Percentiles rank a stretch among this genome's conserved stretches.
phyloP scores from a whole-genome alignment of 2,329 filamentous ascomycete species.

The Pyrenochaeta sp. region DNA sequence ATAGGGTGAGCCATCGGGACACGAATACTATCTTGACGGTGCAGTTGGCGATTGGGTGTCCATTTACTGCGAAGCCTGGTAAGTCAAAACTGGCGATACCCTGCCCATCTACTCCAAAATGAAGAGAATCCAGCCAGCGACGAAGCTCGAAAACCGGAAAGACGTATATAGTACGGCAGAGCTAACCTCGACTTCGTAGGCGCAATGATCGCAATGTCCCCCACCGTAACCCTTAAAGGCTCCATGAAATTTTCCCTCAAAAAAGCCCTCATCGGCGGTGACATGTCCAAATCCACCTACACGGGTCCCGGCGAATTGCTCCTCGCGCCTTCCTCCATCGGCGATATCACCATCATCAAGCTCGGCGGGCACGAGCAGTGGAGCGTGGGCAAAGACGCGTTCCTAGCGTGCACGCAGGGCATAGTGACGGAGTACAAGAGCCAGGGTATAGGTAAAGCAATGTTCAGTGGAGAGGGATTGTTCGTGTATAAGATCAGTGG shows the following conservation, averaged over 20 bases:
- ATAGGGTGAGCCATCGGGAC: constrained; percentile 90
- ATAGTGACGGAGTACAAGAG: constrained; percentile 86
- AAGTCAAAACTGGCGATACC: constrained; percentile 6
- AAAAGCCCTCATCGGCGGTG: constrained; percentile 84
- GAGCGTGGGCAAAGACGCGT: constrained; percentile 87
- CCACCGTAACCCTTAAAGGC: constrained; percentile 84
- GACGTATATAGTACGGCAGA: neutral
- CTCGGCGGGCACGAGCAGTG: constrained; percentile 77
- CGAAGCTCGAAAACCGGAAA: neutral
- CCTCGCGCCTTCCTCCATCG: constrained; percentile 79
- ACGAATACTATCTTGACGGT: constrained; percentile 89
- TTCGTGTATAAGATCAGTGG: constrained; percentile 90
- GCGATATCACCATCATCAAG: constrained; percentile 84
- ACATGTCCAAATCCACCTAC: constrained; percentile 79
- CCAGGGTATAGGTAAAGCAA: constrained; percentile 85
- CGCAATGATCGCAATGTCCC: constrained; percentile 94
- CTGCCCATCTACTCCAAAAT: neutral
- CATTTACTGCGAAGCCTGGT: constrained; percentile 81
- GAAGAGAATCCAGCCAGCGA: neutral
- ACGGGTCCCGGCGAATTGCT: constrained; percentile 92
- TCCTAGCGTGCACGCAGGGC: constrained; percentile 85
- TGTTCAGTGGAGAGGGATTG: constrained; percentile 92
- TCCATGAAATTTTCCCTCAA: constrained; percentile 86
- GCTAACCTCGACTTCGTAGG: constrained; percentile 57
- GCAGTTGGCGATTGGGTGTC: constrained; percentile 89